Conservation (phyloP, 176 grass and related monocot genomes). For the Triticum timopheevii region DNA sequence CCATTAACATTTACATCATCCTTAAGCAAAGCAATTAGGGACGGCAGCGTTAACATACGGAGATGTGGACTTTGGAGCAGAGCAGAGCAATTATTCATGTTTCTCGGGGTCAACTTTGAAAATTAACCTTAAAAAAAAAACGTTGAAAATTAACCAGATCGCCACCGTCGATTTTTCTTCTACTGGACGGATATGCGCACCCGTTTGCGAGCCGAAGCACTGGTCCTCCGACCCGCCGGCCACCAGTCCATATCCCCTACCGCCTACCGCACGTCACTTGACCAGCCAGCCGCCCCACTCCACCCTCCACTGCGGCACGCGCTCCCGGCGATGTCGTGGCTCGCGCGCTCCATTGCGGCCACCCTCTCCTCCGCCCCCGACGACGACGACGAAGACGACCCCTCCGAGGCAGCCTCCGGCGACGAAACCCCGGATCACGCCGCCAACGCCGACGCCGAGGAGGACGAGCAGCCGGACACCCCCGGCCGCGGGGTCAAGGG, state of each 20-base stretch:
- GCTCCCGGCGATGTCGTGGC: constrained; percentile 56
- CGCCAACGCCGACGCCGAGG: background rate
- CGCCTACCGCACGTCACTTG: background rate
- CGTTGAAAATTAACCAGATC: background rate
- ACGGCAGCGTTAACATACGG: too few species aligned
- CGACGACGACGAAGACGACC: constrained; percentile 19
- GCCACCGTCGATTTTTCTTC: background rate
- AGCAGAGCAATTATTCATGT: too few species aligned
- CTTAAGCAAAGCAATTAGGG: too few species aligned
- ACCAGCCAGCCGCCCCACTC: background rate
- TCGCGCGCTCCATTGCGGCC: constrained; percentile 47
- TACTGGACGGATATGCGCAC: background rate
- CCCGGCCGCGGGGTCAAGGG: constrained; percentile 50
- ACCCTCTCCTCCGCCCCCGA: constrained; percentile 40
- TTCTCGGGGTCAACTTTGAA: too few species aligned
- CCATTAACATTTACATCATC: too few species aligned
- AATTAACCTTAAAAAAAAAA: too few species aligned
- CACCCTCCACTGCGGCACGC: constrained; percentile 8
- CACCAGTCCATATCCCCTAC: background rate
- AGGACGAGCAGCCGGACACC: constrained; percentile 47
- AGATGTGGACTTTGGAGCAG: too few species aligned
- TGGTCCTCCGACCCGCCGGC: background rate
- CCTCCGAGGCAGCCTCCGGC: constrained; percentile 2
- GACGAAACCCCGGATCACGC: constrained; percentile 18
- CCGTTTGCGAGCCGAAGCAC: background rate